Base-by-base conservation (phyloP, 78 protist species). In the Trichosphaerium sp. region DNA sequence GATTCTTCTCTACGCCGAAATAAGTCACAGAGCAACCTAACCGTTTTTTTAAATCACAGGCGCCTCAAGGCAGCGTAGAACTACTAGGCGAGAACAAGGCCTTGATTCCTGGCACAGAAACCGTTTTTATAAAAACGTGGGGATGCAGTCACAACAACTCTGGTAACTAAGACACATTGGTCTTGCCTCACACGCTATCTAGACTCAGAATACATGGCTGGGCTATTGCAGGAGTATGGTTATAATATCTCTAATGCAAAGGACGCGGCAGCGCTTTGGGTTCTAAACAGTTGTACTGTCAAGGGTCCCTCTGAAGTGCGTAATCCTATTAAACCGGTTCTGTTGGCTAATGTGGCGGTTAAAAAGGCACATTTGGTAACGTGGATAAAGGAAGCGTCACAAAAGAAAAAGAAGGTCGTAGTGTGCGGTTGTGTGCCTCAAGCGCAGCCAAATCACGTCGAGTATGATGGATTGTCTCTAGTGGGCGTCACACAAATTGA, bases 241-340 rank as follows among this genome's bases (percentile, higher is more conserved):
- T 84, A 79, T 64, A 12, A n/a, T 38, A 28, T 74, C 29, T 39
- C 67, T 28, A 57, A 74, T 29, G 34, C 37, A 1, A 25, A 41
- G 52, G 65, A 39, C 14, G 63, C 5, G 6, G 83, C 80, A 1
- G 83, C 67, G 35, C 26, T 61, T 4, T 74, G 34, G 66, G 65
- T 87, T 15, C 26, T 78, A 55, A 82, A 87, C 71, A 35, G 68
- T 6, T 87, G 92, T 65, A 87, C 92, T 18, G 92, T 87, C 28
- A 80, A 80, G 51, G 62, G 48, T 43, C 87, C 90, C 5, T 61
- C 75, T n/a, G 80, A 75, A 38, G 77, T 65, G n/a, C n/a, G n/a
- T n/a, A 1, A 39, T 60, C 26, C 23, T 4, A 25, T 21, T 69
- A 18, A 60, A 31, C 65, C 38, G 6, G 4, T n/a, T n/a, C 11